Evolutionary conservation across 805 yeast species (phyloP), one percentile per base, ranked within the genome.

Genomic region (Barnettozyma botsteinii): DNA sequence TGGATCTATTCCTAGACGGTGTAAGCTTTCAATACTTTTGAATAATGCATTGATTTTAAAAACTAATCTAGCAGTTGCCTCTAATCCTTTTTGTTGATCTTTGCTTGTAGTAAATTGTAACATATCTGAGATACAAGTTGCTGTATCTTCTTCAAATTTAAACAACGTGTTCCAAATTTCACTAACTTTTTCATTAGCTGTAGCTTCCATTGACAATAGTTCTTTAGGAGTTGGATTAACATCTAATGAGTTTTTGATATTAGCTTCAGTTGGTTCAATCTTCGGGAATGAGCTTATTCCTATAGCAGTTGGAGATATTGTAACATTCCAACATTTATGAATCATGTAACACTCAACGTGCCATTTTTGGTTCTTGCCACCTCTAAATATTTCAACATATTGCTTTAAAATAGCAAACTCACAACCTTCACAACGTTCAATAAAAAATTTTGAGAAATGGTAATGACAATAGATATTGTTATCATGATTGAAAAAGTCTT

Each of bases 341-440:
- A 93, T 94, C 88, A 94, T 94, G 58, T 88, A 93, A 67, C 99
- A 93, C 59, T 94, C 98, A 2, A 97, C 98, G 62, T 93, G 99
- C 99, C 99, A 93, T 58, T 87, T 95, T 60, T 89, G 95, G 43
- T 85, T 82, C 50, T 81, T 74, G 18, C 96, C 96, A 37, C 96
- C 96, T 50, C 93, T 73, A 45, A 79, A 85, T 33, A 91, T 78
- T 60, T 91, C 96, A 27, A 91, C 96, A 61, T 88, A 93, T 57
- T 93, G 98, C 57, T 88, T 88, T 27, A 94, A 75, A 38, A 94
- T 93, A 2, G 97, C 85, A 27, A 85, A 81, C 42, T 80, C 74
- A 64, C 99, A 93, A 24, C 98, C 96, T 64, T 86, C 94, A 64
- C 99, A 93, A 41, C 81, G 80, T 24, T 83, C 81, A 2, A 98